phyloP scores from a whole-genome alignment of 192 early-diverging fungal species.

The Backusella psychrophila region DNA sequence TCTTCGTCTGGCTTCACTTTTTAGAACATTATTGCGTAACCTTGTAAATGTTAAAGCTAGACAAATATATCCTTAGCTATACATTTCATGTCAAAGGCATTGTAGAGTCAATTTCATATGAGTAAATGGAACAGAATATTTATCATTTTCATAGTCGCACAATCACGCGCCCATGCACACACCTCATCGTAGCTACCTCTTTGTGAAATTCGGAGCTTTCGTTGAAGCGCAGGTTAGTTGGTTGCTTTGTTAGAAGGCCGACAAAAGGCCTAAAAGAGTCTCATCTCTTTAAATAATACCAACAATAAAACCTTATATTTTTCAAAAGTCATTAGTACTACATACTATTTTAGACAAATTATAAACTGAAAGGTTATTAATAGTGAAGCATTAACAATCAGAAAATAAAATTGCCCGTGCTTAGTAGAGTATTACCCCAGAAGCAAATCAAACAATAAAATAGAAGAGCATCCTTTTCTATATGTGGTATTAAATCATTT shows the following conservation, averaged over 20 bases:
- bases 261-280: not conserved
- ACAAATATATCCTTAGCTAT: not conserved
- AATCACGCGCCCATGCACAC: not conserved
- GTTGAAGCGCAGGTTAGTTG: not conserved
- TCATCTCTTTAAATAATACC: not conserved
- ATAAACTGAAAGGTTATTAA: not conserved
- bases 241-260: not conserved
- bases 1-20: not conserved
- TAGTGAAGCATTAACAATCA: not conserved
- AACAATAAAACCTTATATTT: not conserved
- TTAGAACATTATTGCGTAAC: not conserved
- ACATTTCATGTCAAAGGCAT: not conserved
- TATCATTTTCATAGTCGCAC: not conserved
- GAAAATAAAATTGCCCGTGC: not conserved
- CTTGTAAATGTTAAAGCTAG: not conserved
- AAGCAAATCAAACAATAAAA: not conserved
- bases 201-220: conserved; percentile 3
- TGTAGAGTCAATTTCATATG: not conserved
- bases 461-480: not conserved
- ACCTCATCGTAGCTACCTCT: not conserved
- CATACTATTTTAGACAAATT: not conserved
- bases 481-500: no score
- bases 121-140: not conserved
- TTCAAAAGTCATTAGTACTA: not conserved
- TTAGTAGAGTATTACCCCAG: not conserved